Conservation (phyloP, 805 yeast species). For the Starmerella riodocensis region DNA sequence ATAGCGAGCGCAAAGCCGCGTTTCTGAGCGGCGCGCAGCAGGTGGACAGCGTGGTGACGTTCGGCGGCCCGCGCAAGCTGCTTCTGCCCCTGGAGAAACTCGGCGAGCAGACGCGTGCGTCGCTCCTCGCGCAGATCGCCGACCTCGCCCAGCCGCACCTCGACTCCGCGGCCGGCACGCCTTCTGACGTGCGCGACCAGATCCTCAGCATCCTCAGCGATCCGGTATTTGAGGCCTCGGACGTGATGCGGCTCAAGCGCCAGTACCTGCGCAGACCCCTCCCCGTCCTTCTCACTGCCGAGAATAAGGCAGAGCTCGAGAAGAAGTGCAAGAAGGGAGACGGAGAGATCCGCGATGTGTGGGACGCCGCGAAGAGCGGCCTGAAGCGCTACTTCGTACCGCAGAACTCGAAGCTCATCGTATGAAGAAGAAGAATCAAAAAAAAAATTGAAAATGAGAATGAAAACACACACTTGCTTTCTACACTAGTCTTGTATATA, state of each 20-base stretch:
- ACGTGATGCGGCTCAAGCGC: constrained; percentile 33
- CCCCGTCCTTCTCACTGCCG: constrained; percentile 38
- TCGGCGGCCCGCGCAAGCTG: constrained; percentile 29
- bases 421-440: constrained; percentile 6
- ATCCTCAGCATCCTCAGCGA: constrained; percentile 30
- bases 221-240: constrained; percentile 26
- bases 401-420: constrained; percentile 20
- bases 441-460: background rate
- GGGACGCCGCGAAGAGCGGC: constrained; percentile 43
- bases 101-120: constrained; percentile 2
- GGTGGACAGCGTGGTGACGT: constrained; percentile 24
- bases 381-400: constrained; percentile 36
- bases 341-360: constrained; percentile 40
- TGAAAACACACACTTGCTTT: background rate
- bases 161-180: constrained; percentile 22
- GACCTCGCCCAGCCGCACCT: constrained; percentile 15
- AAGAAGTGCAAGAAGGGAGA: constrained; percentile 36
- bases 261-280: constrained; percentile 42
- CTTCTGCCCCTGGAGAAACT: constrained; percentile 3
- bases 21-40: constrained; percentile 30
- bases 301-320: constrained; percentile 23
- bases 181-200: constrained; percentile 31
- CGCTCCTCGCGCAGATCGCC: constrained; percentile 18
- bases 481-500: background rate
- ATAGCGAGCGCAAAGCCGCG: constrained; percentile 27